Conservation (phyloP, 331 rosid genomes). For the Phaseolus coccineus region DNA sequence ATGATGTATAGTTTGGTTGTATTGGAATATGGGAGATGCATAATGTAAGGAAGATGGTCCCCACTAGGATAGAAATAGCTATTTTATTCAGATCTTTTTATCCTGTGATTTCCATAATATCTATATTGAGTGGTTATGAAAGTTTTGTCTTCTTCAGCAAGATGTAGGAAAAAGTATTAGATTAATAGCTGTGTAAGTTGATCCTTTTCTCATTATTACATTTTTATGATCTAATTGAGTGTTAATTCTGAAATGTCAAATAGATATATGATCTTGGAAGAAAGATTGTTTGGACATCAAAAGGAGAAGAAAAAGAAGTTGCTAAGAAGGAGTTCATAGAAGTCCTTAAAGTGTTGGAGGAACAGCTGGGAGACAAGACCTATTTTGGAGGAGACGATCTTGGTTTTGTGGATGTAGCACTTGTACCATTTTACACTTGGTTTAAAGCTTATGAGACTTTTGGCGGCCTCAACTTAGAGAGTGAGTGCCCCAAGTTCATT, state of each 20-base stretch:
- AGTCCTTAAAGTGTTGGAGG: conserved; percentile 45
- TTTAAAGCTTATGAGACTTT: conserved; percentile 42
- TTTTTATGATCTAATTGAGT: background rate
- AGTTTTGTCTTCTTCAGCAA: background rate
- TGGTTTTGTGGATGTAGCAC: conserved; percentile 49
- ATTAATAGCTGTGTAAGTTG: background rate
- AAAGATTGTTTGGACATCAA: conserved; percentile 12
- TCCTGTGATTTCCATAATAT: background rate
- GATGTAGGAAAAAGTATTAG: background rate
- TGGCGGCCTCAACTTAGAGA: conserved; percentile 44
- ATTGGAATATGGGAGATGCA: background rate
- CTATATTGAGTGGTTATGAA: background rate
- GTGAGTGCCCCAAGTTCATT: conserved; percentile 54
- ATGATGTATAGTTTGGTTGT: no score
- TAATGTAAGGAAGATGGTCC: background rate
- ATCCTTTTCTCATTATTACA: background rate
- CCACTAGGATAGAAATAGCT: background rate
- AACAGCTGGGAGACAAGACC: conserved; percentile 48
- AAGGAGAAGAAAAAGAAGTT: conserved; percentile 50
- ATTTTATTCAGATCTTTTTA: background rate
- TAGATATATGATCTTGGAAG: conserved; percentile 30
- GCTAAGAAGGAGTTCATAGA: conserved; percentile 52
- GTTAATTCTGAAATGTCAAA: background rate
- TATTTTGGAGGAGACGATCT: conserved; percentile 50
- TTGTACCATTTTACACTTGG: conserved; percentile 50